Evolutionary conservation across 2,329 filamentous ascomycete genomes (phyloP).

Genomic region (Claviceps spartinae): DNA sequence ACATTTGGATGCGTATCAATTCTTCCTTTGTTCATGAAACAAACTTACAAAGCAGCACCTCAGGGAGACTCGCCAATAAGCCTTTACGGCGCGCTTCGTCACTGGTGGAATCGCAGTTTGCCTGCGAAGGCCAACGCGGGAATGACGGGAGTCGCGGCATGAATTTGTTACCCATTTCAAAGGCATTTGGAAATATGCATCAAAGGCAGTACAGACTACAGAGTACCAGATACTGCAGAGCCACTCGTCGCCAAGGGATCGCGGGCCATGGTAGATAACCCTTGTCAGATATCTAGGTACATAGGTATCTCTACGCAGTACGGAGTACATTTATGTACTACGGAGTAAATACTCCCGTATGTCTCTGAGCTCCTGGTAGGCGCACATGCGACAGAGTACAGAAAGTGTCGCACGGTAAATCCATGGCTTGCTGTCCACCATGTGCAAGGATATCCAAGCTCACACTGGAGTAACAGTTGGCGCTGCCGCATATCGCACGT

Average conservation of each 20-base stretch:
- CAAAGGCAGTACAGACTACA: background rate
- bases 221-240: no score
- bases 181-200: background rate
- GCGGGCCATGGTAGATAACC: no score
- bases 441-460: slow-evolving; percentile 1
- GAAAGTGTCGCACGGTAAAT: background rate
- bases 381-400: background rate
- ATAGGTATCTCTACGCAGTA: no score
- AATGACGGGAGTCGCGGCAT: background rate
- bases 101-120: background rate
- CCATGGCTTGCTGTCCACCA: background rate
- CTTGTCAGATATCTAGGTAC: no score
- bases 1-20: background rate
- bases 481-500: background rate
- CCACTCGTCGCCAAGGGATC: no score
- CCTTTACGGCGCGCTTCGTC: background rate
- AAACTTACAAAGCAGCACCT: no score
- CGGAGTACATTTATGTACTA: no score
- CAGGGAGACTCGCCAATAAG: background rate
- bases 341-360: no score
- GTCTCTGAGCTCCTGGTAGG: background rate
- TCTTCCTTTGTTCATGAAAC: background rate
- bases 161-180: background rate
- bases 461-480: background rate
- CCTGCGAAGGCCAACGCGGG: background rate